These are phyloP conservation scores for Pichia heedii DNA, from an alignment of 805 yeast genomes.

Conservation along the genomic window DNA sequence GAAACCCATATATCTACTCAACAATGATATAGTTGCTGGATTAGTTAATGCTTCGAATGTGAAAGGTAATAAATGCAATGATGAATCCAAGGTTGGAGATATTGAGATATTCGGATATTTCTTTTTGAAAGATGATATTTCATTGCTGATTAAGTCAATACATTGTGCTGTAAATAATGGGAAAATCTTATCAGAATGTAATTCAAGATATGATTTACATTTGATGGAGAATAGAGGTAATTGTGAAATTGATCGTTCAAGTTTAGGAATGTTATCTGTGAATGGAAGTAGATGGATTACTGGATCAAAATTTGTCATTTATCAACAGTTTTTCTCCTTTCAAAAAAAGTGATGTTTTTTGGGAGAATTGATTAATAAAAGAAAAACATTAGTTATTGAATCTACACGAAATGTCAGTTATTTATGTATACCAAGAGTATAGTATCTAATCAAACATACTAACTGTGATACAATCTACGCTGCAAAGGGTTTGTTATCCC, in stretches of 20 bases:
- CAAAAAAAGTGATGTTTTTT: too few species aligned
- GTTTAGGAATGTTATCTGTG: not conserved
- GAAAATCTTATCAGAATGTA: conserved; percentile 15
- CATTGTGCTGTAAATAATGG: conserved; percentile 39
- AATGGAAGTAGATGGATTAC: conserved; percentile 12
- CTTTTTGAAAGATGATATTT: conserved; percentile 15
- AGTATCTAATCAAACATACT: too few species aligned
- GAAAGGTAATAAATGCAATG: conserved; percentile 34
- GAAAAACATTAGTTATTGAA: too few species aligned
- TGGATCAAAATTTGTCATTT: conserved; percentile 18
- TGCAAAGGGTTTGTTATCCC: too few species aligned
- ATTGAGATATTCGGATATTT: not conserved
- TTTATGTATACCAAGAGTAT: too few species aligned
- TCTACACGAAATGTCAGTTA: too few species aligned
- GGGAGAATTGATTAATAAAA: too few species aligned
- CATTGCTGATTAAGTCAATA: conserved; percentile 33
- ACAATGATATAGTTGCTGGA: conserved; percentile 38
- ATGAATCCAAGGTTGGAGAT: conserved; percentile 23
- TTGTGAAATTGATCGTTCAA: not conserved
- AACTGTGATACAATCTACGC: too few species aligned
- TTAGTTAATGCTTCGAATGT: conserved; percentile 45
- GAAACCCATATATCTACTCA: conserved; percentile 44
- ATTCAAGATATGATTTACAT: conserved; percentile 16
- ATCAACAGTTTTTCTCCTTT: too few species aligned
- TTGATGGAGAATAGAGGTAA: conserved; percentile 8